Evolutionary conservation across 1,139 yeast species (phyloP), one percentile per base, ranked within the genome.

Genomic region (Blastobotrys capitulatus): DNA sequence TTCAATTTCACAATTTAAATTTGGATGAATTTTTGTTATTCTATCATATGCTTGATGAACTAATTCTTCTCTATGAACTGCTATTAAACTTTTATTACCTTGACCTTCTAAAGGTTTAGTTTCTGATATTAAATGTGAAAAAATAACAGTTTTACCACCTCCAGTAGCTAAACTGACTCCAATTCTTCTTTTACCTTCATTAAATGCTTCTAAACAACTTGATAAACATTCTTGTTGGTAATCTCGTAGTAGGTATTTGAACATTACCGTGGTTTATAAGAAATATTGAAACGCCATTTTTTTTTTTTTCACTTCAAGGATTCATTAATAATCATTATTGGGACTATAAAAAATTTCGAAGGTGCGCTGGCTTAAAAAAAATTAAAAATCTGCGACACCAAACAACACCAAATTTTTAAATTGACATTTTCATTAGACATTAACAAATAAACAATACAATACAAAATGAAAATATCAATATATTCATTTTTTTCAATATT

Each of bases 141-240:
- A 87, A 1, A 90, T 82, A 16, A 89, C 88, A 0, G 97, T 90
- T 60, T 90, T 90, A 1, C 97, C 98, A 16, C 96, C 94, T 0
- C 98, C 98, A 0, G 97, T 92, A 6, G 97, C 96, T 46, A 92
- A 66, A 15, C 89, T 86, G 1, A 88, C 89, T 0, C 94, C 97
- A 1, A 89, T 78, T 44, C 95, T 71, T 20, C 73, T 67, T 4
- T 71, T 63, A 0, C 83, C 82, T 0, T 65, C 58, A 0, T 59
- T 54, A 3, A 87, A 65, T 0, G 88, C 78, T 0, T 65, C 58
- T 1, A 80, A 59, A 26, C 92, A 79, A 0, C 75, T 64, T 0
- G 76, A 62, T 1, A 89, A 77, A 42, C 96, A 92, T 42, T 83
- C 82, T 41, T 73, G 64, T 63, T 90, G 97, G 60, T 90, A 90